Evolutionary conservation across 2,329 filamentous ascomycete species (phyloP).

Genomic region (Colletotrichum destructivum): DNA sequence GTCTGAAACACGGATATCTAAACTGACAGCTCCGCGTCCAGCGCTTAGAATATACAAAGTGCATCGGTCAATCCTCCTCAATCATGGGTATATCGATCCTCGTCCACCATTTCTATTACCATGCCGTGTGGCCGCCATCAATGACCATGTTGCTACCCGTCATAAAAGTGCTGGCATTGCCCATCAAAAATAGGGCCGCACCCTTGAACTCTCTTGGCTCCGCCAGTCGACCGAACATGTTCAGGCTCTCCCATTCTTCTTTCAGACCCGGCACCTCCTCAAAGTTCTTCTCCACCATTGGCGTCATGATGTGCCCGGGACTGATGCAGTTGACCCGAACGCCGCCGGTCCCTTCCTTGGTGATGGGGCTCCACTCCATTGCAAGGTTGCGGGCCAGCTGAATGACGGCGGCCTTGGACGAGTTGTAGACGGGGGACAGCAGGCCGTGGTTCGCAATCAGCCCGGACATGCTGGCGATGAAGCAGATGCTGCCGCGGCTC

Average conservation of each 20-base stretch:
- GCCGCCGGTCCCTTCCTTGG: constrained; percentile 60
- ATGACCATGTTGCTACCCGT: constrained; percentile 70
- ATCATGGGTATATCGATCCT: not conserved
- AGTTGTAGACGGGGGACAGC: constrained; percentile 77
- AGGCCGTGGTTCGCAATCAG: constrained; percentile 71
- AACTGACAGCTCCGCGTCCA: not conserved
- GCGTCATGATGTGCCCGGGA: constrained; percentile 65
- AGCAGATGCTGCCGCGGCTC: constrained; percentile 67
- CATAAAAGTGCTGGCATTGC: constrained; percentile 76
- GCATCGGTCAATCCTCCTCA: not conserved
- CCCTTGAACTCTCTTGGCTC: constrained; percentile 73
- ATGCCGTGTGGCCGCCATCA: constrained; percentile 71
- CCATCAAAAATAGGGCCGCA: constrained; percentile 72
- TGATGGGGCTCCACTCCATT: constrained; percentile 71
- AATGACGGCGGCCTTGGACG: constrained; percentile 76
- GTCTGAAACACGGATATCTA: not conserved
- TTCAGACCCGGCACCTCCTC: constrained; percentile 74
- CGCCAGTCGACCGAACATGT: constrained; percentile 78
- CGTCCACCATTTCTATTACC: constrained; percentile 53
- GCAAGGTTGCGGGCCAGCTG: constrained; percentile 75
- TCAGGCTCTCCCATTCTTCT: constrained; percentile 77
- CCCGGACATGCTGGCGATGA: constrained; percentile 72
- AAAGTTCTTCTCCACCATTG: constrained; percentile 82
- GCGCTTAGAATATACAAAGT: not conserved
- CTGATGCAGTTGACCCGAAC: constrained; percentile 70